phyloP scores from a whole-genome alignment of 2,329 filamentous ascomycete genomes.

The Fusarium algeriense region DNA sequence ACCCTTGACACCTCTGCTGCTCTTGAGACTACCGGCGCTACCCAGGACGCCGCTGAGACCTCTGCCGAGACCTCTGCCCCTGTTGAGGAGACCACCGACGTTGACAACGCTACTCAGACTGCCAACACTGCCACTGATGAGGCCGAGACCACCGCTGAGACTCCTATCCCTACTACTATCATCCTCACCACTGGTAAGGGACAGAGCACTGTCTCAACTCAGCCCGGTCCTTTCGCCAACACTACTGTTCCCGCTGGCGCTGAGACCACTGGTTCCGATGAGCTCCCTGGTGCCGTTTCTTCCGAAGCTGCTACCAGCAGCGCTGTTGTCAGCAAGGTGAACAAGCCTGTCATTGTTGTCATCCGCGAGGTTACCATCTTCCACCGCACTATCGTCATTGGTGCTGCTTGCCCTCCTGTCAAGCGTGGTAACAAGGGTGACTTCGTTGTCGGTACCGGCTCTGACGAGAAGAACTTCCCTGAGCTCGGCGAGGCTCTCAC shows the following conservation, averaged over 20 bases:
- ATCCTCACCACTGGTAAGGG: constrained; percentile 38
- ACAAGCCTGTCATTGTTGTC: constrained; percentile 39
- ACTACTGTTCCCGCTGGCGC: constrained; percentile 26
- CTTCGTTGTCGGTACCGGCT: constrained; percentile 40
- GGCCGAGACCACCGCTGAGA: constrained; percentile 22
- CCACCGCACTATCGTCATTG: constrained; percentile 41
- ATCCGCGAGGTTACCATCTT: constrained; percentile 43
- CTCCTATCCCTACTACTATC: constrained; percentile 25
- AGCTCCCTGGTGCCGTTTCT: constrained; percentile 14
- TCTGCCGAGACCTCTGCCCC: constrained; percentile 18
- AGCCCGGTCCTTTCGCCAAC: constrained; percentile 36
- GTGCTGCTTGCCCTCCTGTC: constrained; percentile 46
- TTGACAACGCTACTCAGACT: constrained; percentile 24
- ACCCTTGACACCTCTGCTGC: constrained; percentile 20
- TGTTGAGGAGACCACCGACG: constrained; percentile 23
- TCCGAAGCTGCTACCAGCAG: constrained; percentile 33
- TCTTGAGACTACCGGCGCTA: constrained; percentile 18
- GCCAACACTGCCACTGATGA: constrained; percentile 33
- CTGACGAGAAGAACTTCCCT: constrained; percentile 36
- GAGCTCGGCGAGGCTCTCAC: constrained; percentile 40
- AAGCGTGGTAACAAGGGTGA: constrained; percentile 34
- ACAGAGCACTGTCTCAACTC: constrained; percentile 22
- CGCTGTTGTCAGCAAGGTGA: constrained; percentile 32
- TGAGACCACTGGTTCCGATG: constrained; percentile 17
- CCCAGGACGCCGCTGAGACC: constrained; percentile 11